These are phyloP conservation scores for Trichosporon sp. DNA, from an alignment of 1,284 basidiomycete species.

Conservation along the genomic window DNA sequence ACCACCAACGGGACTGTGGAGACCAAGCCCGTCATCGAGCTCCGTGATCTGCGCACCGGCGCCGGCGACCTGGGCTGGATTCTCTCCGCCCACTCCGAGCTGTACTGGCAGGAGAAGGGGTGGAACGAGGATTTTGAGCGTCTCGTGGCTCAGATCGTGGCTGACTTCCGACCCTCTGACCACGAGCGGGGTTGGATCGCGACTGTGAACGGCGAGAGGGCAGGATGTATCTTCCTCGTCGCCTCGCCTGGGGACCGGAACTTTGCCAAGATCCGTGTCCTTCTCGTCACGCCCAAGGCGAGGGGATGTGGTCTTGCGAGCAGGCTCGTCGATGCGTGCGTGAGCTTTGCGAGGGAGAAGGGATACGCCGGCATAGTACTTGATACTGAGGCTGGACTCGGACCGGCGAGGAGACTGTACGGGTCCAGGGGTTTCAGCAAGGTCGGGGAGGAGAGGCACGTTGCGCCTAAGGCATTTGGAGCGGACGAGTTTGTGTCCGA, in stretches of 20 bases:
- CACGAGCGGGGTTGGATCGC: background rate
- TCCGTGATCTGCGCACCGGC: conserved; percentile 22
- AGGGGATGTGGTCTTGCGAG: background rate
- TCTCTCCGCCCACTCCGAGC: conserved; percentile 23
- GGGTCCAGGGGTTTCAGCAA: background rate
- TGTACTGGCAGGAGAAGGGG: conserved; percentile 25
- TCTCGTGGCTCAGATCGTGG: conserved; percentile 24
- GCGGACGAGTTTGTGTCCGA: background rate
- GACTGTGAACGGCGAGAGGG: background rate
- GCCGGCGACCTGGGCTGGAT: conserved; percentile 33
- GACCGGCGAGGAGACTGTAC: background rate
- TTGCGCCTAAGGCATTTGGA: background rate
- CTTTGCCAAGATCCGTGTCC: background rate
- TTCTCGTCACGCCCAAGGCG: background rate
- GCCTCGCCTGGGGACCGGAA: background rate
- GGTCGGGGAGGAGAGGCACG: background rate
- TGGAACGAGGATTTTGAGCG: conserved; percentile 24
- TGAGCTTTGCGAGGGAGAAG: background rate
- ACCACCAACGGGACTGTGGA: background rate
- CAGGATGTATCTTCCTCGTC: background rate
- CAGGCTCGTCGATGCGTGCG: background rate
- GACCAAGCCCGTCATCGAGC: background rate
- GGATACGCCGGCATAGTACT: background rate
- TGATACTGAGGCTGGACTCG: background rate
- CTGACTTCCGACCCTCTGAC: background rate